Percentiles rank a stretch among this genome's conserved stretches.
These are phyloP conservation scores for Cystobasidium sp. DNA, from an alignment of 1,284 basidiomycete species.

Conservation along the genomic window DNA sequence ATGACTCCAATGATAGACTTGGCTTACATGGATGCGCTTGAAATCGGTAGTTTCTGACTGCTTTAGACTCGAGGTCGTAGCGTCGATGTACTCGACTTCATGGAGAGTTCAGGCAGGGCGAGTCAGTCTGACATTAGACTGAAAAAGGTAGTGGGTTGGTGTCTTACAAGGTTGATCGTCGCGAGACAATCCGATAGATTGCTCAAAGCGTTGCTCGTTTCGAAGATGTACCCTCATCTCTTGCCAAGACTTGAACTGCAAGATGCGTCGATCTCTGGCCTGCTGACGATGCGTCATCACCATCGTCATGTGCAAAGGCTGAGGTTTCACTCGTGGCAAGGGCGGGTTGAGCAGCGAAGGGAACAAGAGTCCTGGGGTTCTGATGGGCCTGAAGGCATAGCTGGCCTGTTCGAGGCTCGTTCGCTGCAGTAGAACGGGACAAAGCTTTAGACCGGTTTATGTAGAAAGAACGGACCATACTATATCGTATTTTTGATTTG, in stretches of 20 bases:
- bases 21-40: background rate
- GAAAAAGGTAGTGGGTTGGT: no score
- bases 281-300: constrained; percentile 69
- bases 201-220: constrained; percentile 1
- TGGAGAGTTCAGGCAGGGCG: no score
- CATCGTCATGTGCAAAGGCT: constrained; percentile 68
- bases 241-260: constrained; percentile 14
- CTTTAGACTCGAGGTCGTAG: background rate
- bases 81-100: background rate
- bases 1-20: no score
- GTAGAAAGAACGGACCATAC: no score
- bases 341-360: constrained; percentile 68
- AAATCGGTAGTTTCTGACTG: background rate
- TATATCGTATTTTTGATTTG: no score
- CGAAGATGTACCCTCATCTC: constrained; percentile 32
- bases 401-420: constrained; percentile 13
- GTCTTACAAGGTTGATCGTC: no score
- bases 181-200: background rate
- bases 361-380: constrained; percentile 70
- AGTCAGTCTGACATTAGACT: no score
- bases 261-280: constrained; percentile 61
- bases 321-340: constrained; percentile 75
- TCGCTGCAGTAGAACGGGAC: background rate
- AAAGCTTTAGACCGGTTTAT: no score
- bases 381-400: constrained; percentile 60